Base-by-base conservation (phyloP, 2,329 filamentous ascomycete genomes). In the Lachnellula subtilissima region DNA sequence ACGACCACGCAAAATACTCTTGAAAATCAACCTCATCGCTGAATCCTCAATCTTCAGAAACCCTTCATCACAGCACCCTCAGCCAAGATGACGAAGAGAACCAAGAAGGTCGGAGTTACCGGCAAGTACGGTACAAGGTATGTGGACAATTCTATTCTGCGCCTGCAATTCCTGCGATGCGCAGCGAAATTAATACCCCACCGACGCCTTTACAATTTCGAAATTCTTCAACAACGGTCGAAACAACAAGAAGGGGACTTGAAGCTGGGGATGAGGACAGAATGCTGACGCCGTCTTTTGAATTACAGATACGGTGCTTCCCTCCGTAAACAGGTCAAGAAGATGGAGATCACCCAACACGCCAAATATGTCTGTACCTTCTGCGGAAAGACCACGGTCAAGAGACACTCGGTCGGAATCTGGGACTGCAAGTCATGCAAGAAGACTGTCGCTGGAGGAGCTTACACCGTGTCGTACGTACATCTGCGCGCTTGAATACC, bases 281-380 rank as follows among this genome's bases (percentile, higher is more conserved):
- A 54, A 43, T 39, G 58, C 65, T 66, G 56, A 67, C 56, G 22
- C 22, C 39, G 25, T 43, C 58, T 48, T 62, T 40, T 50, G 42
- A 56, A 54, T 60, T 58, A 67, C 70, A 93, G 91, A 85, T 96
- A 96, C 80, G 94, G 93, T 92, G 93, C 94, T 76, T 97, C 94
- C 73, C 91, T 97, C 80, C 91, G 92, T 81, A 97, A 97, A 86
- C 92, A 91, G 78, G 88, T 94, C 75, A 97, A 97, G 91, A 97
- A 97, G 89, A 96, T 97, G 88, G 94, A 97, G 88, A 89, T 97
- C 78, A 89, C 90, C 73, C 94, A 97, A 80, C 94, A 99, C 84
- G 91, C 91, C 81, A 88, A 88, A 77, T 97, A 97, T 78, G 86
- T 87, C 75, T 97, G 93, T 87, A 93, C 92, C 67, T 99, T 97